These are phyloP conservation scores for Leccinum pellstonianum DNA, from an alignment of 768 basidiomycete species.

Conservation along the genomic window DNA sequence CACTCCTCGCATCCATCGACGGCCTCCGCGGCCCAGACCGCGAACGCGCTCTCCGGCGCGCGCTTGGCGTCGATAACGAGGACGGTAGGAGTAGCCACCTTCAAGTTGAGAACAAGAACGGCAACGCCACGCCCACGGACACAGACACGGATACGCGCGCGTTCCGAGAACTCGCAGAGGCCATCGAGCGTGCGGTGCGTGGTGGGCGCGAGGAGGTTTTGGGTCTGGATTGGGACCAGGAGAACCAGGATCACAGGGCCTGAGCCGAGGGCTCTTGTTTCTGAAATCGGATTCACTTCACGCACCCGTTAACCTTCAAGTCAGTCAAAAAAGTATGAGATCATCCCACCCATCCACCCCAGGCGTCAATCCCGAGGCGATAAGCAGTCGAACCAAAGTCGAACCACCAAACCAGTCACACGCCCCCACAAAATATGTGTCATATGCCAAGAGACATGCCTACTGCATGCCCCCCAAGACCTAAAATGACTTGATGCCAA, in stretches of 20 bases:
- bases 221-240: slow-evolving; percentile 63
- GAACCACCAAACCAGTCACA: background rate
- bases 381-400: background rate
- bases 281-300: background rate
- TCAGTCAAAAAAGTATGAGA: background rate
- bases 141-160: slow-evolving; percentile 46
- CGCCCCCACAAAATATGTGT: background rate
- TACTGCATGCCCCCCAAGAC: no score
- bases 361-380: no score
- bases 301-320: background rate
- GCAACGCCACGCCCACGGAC: slow-evolving; percentile 29
- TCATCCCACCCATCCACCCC: background rate
- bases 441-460: no score
- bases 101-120: slow-evolving; percentile 12
- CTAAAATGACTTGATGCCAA: slow-evolving; percentile 48
- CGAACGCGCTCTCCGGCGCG: slow-evolving; percentile 61
- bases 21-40: slow-evolving; percentile 59
- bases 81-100: slow-evolving; percentile 35
- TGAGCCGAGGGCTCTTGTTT: background rate
- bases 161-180: slow-evolving; percentile 61
- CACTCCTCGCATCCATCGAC: slow-evolving; percentile 57
- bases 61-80: slow-evolving; percentile 52
- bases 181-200: slow-evolving; percentile 49
- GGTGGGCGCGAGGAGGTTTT: slow-evolving; percentile 49
- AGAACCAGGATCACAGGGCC: no score